Conservation (phyloP, 1,284 basidiomycete species). For the Ceratorhiza oryzae-sativae region DNA sequence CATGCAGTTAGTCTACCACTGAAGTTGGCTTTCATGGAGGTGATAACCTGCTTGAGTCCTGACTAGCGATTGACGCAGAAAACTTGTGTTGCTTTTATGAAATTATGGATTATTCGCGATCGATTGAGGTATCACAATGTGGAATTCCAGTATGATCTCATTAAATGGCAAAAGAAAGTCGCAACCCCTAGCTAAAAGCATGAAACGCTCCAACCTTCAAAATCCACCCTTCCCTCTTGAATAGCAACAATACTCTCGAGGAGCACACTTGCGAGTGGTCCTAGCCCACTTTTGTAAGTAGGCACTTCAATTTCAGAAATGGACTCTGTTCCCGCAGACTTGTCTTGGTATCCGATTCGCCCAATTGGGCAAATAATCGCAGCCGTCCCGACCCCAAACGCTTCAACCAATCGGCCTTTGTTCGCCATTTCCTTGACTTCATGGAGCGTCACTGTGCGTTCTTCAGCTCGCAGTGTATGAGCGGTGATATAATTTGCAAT, state of each 20-base stretch:
- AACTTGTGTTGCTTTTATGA: too few species aligned
- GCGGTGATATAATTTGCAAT: constrained; percentile 3
- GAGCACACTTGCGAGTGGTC: constrained; percentile 80
- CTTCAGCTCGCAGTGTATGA: constrained; percentile 59
- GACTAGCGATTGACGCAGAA: too few species aligned
- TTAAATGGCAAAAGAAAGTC: not conserved
- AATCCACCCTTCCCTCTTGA: constrained; percentile 71
- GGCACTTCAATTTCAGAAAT: constrained; percentile 77
- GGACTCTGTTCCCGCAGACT: constrained; percentile 45
- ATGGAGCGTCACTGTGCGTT: constrained; percentile 67
- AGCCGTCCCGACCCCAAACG: constrained; percentile 77
- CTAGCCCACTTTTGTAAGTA: constrained; percentile 87
- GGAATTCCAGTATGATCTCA: too few species aligned
- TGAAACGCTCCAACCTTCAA: constrained; percentile 25
- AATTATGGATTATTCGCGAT: too few species aligned
- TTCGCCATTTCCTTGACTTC: constrained; percentile 62
- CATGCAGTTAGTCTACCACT: too few species aligned
- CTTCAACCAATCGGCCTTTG: constrained; percentile 62
- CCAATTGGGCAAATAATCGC: constrained; percentile 85
- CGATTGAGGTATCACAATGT: too few species aligned
- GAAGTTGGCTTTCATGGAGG: too few species aligned
- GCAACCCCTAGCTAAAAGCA: not conserved
- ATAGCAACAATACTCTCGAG: constrained; percentile 88
- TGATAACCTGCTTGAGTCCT: too few species aligned
- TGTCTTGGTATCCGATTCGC: constrained; percentile 85